Evolutionary conservation across 1,284 basidiomycete species (phyloP).

Genomic region (Ceratobasidium sp.): DNA sequence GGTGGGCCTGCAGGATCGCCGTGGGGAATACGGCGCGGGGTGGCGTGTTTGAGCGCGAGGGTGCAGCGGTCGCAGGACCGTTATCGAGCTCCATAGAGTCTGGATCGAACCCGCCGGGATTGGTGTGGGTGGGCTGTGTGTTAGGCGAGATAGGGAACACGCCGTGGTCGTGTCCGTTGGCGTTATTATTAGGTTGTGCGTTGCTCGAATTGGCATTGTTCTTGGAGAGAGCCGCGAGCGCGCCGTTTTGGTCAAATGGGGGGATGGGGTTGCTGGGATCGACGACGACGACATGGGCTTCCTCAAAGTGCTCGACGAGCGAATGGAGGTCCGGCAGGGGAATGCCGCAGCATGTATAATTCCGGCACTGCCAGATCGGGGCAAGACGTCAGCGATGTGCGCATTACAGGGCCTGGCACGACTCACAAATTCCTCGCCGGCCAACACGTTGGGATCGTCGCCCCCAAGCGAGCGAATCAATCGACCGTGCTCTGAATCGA

Average conservation of each 20-base stretch:
- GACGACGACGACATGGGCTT: constrained; percentile 80
- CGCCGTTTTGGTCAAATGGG: constrained; percentile 52
- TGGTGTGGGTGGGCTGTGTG: constrained; percentile 26
- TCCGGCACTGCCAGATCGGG: constrained; percentile 68
- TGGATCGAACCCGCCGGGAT: constrained; percentile 67
- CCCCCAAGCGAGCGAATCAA: constrained; percentile 58
- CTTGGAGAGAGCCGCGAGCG: constrained; percentile 58
- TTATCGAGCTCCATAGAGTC: constrained; percentile 80
- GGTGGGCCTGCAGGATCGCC: constrained; percentile 57
- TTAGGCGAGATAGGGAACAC: constrained; percentile 41
- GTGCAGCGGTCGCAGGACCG: constrained; percentile 52
- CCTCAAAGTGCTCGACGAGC: constrained; percentile 88
- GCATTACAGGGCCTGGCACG: constrained; percentile 16
- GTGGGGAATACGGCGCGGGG: constrained; percentile 65
- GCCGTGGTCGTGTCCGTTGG: constrained; percentile 42
- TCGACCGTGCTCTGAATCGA: constrained; percentile 46
- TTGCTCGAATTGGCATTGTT: constrained; percentile 29
- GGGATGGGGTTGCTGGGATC: constrained; percentile 65
- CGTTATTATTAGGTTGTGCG: constrained; percentile 25
- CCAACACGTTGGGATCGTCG: constrained; percentile 57
- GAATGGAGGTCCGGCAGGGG: constrained; percentile 84
- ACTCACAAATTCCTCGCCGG: constrained; percentile 53
- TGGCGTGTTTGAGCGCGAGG: constrained; percentile 63
- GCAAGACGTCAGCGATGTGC: constrained; percentile 22
- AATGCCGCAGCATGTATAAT: constrained; percentile 86